Evolutionary conservation across 306 rosid genomes (phyloP), one percentile per base, ranked within the genome.

Genomic region (Acacia confusa): DNA sequence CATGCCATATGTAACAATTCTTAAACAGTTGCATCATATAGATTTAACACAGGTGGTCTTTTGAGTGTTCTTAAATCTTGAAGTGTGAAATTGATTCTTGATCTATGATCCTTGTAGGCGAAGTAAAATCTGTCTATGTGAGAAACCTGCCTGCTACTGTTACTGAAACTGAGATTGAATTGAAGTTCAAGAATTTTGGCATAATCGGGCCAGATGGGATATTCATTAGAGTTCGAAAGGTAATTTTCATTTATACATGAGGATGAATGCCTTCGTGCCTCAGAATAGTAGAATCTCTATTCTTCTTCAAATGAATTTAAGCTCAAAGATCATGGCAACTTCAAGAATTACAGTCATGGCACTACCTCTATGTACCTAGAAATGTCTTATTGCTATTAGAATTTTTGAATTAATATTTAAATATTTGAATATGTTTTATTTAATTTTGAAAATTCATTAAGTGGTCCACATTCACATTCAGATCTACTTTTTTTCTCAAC

Each of bases 71-170:
- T 30, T 30, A 40, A 50, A 24, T 76, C 63, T 68, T 65, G 67
- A 82, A 79, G 32, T 74, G 67, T 85, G 43, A 32, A 70, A 48
- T 70, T 85, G 67, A 87, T 79, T 80, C 74, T 68, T 75, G 30
- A 36, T 85, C 44, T 65, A 58, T 83, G 65, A 83, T 82, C 36
- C 70, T 68, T 75, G 63, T 88, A 96, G 99, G 87, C 55, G 98
- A 96, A 88, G 89, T 92, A 57, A 93, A 91, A 78, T 96, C 97
- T 6, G 99, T 96, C 70, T 96, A 93, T 53, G 98, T 93, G 72
- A 89, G 94, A 85, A 96, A 96, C 86, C 86, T 96, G 86, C 88
- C 97, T 61, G 92, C 94, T 55, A 77, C 88, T 69, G 90, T 96
- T 63, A 89, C 97, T 7, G 97, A 95, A 78, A 87, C 69, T 28